Evolutionary conservation across 2,329 filamentous ascomycete species (phyloP).

Genomic region (Fusarium sp.): DNA sequence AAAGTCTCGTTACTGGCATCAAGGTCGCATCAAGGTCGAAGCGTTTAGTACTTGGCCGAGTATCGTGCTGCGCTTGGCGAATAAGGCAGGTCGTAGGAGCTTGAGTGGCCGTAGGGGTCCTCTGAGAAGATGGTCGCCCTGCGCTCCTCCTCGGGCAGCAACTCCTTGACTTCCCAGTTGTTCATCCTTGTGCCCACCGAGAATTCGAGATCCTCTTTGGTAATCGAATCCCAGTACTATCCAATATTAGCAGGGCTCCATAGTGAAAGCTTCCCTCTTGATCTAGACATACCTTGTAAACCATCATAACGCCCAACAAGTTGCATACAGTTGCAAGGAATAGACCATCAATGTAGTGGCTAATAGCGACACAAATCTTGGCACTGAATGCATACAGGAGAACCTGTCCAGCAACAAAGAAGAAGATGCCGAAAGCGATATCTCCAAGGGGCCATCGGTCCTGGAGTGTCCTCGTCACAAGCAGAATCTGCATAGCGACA

Average conservation of each 20-base stretch:
- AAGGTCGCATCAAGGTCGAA: constrained; percentile 10
- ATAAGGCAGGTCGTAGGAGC: constrained; percentile 64
- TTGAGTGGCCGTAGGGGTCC: constrained; percentile 71
- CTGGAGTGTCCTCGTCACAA: constrained; percentile 90
- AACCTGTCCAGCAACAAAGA: constrained; percentile 93
- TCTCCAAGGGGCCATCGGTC: constrained; percentile 96
- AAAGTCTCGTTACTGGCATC: constrained; percentile 34
- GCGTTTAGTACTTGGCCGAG: constrained; percentile 60
- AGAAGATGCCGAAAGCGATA: constrained; percentile 89
- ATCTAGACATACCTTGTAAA: constrained; percentile 82
- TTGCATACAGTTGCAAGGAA: constrained; percentile 97
- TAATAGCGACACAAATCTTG: constrained; percentile 83
- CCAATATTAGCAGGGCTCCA: constrained; percentile 12
- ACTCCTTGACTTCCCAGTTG: constrained; percentile 98
- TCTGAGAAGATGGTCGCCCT: constrained; percentile 79
- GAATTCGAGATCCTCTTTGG: constrained; percentile 97
- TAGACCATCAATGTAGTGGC: constrained; percentile 93
- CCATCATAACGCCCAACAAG: constrained; percentile 97
- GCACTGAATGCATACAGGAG: constrained; percentile 91
- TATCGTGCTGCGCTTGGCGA: constrained; percentile 58
- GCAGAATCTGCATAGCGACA: constrained; percentile 85
- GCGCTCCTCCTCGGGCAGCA: constrained; percentile 83
- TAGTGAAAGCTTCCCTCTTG: background rate
- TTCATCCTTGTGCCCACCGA: constrained; percentile 95
- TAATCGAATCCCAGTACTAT: constrained; percentile 99